A percentile compares a stretch with the other conserved stretches of the same genome.
Evolutionary conservation across 768 basidiomycete species (phyloP).

Genomic region (Pisolithus sp.): DNA sequence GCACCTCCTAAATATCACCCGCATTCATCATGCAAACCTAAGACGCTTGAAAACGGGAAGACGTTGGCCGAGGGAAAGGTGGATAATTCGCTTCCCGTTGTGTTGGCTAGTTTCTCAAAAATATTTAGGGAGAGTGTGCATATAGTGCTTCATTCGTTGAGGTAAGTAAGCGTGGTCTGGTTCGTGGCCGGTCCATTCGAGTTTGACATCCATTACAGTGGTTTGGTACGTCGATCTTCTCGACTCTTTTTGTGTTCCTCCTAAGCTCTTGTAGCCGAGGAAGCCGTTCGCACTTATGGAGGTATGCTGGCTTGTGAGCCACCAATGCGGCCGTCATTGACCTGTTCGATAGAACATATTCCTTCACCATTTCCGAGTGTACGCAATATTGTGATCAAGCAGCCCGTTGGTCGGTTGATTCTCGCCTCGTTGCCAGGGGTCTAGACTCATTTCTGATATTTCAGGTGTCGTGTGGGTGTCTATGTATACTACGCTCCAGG

Average conservation of each 20-base stretch:
- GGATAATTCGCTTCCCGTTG: background rate
- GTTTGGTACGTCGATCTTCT: slow-evolving; percentile 53
- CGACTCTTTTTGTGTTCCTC: background rate
- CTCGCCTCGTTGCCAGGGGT: slow-evolving; percentile 34
- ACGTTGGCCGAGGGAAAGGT: slow-evolving; percentile 79
- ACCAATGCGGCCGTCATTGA: background rate
- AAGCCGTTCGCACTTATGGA: slow-evolving; percentile 89
- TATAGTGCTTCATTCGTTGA: slow-evolving; percentile 86
- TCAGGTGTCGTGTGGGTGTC: slow-evolving; percentile 42
- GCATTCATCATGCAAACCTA: slow-evolving; percentile 8
- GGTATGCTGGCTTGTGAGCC: slow-evolving; percentile 33
- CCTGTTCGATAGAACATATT: slow-evolving; percentile 55
- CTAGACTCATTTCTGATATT: background rate
- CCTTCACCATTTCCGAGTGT: slow-evolving; percentile 64
- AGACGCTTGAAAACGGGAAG: slow-evolving; percentile 97
- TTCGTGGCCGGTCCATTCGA: background rate
- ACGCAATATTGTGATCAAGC: slow-evolving; percentile 88
- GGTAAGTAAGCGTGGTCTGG: slow-evolving; percentile 34
- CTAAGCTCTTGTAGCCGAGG: slow-evolving; percentile 57
- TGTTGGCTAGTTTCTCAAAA: background rate
- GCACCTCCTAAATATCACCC: background rate
- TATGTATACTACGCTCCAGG: background rate
- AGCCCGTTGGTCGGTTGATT: slow-evolving; percentile 67
- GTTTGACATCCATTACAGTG: slow-evolving; percentile 43
- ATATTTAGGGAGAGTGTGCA: slow-evolving; percentile 60